A percentile compares a stretch with the other conserved stretches of the same genome.
phyloP scores from a whole-genome alignment of 345 rosid species.

The Limnanthes douglasii region DNA sequence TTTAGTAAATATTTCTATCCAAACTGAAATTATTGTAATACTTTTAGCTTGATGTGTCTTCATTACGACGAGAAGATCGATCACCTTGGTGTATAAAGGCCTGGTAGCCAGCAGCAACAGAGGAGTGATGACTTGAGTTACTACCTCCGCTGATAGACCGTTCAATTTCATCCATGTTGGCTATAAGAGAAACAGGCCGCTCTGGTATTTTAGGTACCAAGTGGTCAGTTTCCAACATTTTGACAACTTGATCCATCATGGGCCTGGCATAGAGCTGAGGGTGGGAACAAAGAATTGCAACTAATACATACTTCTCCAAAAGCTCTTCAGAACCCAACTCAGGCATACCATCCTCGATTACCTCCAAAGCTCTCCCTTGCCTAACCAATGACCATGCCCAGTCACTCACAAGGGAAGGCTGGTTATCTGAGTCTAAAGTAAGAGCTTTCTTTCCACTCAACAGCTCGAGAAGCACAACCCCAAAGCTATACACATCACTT shows the following conservation, averaged over 20 bases:
- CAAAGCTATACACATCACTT: conserved; percentile 88
- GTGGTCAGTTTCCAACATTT: conserved; percentile 81
- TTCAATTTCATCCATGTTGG: conserved; percentile 58
- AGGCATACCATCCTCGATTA: conserved; percentile 59
- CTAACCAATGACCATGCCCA: conserved; percentile 91
- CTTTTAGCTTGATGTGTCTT: conserved; percentile 10
- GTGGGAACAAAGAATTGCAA: conserved; percentile 81
- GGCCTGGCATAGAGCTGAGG: conserved; percentile 83
- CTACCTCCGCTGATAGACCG: conserved; percentile 49
- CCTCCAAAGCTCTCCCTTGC: conserved; percentile 47
- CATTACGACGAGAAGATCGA: conserved; percentile 12
- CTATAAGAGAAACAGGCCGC: conserved; percentile 61
- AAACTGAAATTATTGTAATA: conserved; percentile 2
- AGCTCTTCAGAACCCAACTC: conserved; percentile 42
- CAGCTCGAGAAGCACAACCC: conserved; percentile 83
- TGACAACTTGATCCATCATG: conserved; percentile 90
- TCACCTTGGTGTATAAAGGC: conserved; percentile 25
- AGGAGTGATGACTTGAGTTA: conserved; percentile 52
- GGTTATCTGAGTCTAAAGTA: conserved; percentile 26
- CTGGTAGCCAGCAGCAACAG: conserved; percentile 48
- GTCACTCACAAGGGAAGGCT: conserved; percentile 55
- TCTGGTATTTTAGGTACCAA: conserved; percentile 61
- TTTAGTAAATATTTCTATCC: too few relatives aligned
- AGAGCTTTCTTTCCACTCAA: conserved; percentile 78
- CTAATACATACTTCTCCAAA: conserved; percentile 68